These are phyloP conservation scores for Aotearoamyces nothofagi DNA, from an alignment of 2,329 filamentous ascomycete species.

Conservation along the genomic window DNA sequence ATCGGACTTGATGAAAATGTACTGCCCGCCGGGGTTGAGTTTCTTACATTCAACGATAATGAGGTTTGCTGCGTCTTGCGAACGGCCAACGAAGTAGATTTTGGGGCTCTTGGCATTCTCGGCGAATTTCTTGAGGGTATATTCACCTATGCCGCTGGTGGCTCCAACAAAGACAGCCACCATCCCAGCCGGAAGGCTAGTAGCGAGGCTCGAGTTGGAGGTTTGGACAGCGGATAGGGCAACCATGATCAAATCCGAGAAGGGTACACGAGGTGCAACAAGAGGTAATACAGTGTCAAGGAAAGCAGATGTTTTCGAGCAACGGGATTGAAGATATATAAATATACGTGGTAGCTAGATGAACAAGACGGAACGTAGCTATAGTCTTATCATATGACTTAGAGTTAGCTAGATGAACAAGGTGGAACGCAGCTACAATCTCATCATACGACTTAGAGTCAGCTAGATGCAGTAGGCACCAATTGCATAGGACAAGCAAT, in stretches of 20 bases:
- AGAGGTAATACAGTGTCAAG: too few species aligned
- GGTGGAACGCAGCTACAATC: too few species aligned
- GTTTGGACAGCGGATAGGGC: slow-evolving; percentile 14
- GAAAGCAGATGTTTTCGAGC: too few species aligned
- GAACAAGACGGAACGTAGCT: too few species aligned
- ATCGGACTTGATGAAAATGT: slow-evolving; percentile 27
- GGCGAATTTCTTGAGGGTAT: slow-evolving; percentile 26
- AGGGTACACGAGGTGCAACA: too few species aligned
- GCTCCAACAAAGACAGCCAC: slow-evolving; percentile 34
- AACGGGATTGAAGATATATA: too few species aligned
- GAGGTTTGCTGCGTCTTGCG: slow-evolving; percentile 21
- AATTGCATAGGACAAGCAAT: too few species aligned
- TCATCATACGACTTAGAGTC: too few species aligned
- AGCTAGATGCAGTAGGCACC: too few species aligned
- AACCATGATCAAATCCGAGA: slow-evolving; percentile 9
- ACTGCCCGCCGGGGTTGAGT: slow-evolving; percentile 25
- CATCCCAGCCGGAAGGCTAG: slow-evolving; percentile 17
- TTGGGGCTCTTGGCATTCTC: slow-evolving; percentile 21
- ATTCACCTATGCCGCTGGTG: slow-evolving; percentile 32
- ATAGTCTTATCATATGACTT: too few species aligned
- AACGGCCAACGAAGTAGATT: slow-evolving; percentile 32
- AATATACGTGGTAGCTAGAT: too few species aligned
- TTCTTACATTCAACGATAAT: slow-evolving; percentile 19
- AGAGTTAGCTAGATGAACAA: too few species aligned
- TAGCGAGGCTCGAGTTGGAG: slow-evolving; percentile 21